Percentiles rank a stretch among this genome's conserved stretches.
Evolutionary conservation across 352 stramenopile species (phyloP).

Genomic region (Pythium oligandrum): DNA sequence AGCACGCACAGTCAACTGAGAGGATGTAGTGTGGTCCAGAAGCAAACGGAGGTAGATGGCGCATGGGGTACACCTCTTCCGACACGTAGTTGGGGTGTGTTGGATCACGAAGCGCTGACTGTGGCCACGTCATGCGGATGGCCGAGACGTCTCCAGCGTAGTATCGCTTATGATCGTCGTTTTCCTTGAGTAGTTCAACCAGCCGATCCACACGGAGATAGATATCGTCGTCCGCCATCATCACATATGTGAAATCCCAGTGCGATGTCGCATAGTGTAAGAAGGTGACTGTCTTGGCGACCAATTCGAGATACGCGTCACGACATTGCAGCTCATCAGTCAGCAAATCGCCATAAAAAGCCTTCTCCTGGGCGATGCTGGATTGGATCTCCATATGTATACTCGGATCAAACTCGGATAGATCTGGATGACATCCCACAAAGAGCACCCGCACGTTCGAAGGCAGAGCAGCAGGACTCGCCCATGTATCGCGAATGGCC

Average conservation of each 20-base stretch:
- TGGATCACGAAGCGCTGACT: constrained; percentile 1
- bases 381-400: not conserved
- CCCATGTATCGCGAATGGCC: constrained; percentile 33
- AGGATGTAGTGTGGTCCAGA: constrained; percentile 36
- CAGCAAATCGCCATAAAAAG: constrained; percentile 35
- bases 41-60: constrained; percentile 26
- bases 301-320: constrained; percentile 43
- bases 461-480: constrained; percentile 2
- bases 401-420: not conserved
- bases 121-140: constrained; percentile 11
- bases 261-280: constrained; percentile 9
- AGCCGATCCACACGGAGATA: constrained; percentile 12
- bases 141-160: constrained; percentile 39
- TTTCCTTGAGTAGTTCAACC: not conserved
- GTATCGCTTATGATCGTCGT: constrained; percentile 5
- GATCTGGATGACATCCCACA: constrained; percentile 24
- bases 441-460: constrained; percentile 28
- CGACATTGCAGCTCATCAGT: constrained; percentile 41
- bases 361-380: constrained; percentile 21
- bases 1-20: constrained; percentile 22
- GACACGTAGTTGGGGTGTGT: constrained; percentile 6
- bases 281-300: constrained; percentile 58
- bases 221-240: constrained; percentile 65
- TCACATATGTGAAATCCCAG: constrained; percentile 23
- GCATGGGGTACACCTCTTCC: constrained; percentile 21